Evolutionary conservation across 768 basidiomycete genomes (phyloP), one percentile per base, ranked within the genome.

Genomic region (Phylloporus sp.): DNA sequence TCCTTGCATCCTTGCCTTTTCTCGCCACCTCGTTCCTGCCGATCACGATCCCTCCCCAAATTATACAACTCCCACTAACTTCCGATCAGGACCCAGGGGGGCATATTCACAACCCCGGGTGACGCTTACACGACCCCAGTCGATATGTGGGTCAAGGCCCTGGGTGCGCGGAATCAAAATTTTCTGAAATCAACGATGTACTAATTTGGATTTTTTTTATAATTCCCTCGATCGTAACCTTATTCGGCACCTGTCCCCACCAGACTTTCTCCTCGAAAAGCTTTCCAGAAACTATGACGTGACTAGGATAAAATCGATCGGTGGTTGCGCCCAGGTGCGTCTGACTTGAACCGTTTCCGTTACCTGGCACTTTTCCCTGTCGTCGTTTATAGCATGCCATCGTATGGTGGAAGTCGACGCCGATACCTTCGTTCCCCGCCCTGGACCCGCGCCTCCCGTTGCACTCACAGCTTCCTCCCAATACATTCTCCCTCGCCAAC

Each of bases 141-240:
- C 41, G 90, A 93, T 62, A 90, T 92, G 87, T 92, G 90, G 90
- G 82, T 91, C 49, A 90, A 88, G 66, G 86, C 78, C 15, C 79
- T 93, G 45, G 91, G 91, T 90, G 67, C 50, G 72, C 81, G 82
- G 80, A 82, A 85, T 71, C 82, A 82, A 81, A 75, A 73, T 76
- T 80, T 76, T 74, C 69, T 57, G 60, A 64, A 67, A 69, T 65
- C 68, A 65, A 67, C 53, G 31, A 49, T 59, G 55, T 55, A 70
- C 68, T 62, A 70, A 69, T 70, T 70, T 65, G 60, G 67, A n/a
- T 47, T 60, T 69, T 60, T 69, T 62, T 58, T 56, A 57, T 55
- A 63, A 63, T 59, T 53, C 42, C 49, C 57, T 58, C 69, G 69
- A 70, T 70, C 67, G 50, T 60, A 62, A 62, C 59, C 49, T 60